Percentiles rank a stretch among this genome's conserved stretches.
Evolutionary conservation across 305 asterid species (phyloP).

Genomic region (Withania somnifera): DNA sequence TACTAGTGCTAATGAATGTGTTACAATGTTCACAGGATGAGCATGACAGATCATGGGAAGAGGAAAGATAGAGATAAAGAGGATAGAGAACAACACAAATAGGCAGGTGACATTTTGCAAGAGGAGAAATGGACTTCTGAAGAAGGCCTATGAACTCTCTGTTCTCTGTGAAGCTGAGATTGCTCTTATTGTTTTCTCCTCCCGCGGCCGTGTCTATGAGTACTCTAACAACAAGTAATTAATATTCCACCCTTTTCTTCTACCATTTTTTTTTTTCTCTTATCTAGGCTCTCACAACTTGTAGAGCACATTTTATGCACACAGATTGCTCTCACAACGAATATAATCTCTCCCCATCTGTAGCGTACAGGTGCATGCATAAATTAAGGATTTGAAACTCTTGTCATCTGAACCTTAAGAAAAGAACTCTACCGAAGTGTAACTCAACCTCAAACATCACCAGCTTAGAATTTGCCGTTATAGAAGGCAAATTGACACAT

Average conservation of each 20-base stretch:
- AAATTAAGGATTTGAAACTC: background rate
- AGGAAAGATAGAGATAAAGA: conserved; percentile 83
- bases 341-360: no score
- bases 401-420: background rate
- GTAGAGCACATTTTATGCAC: background rate
- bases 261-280: no score
- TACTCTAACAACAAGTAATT: conserved; percentile 59
- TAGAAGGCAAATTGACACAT: background rate
- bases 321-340: background rate
- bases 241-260: no score
- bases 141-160: conserved; percentile 82
- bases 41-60: conserved; percentile 59
- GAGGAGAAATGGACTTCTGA: conserved; percentile 72
- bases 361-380: background rate
- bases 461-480: accelerated
- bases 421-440: background rate
- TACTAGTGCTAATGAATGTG: background rate
- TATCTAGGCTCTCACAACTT: no score
- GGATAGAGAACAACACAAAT: conserved; percentile 77
- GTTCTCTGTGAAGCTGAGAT: conserved; percentile 78
- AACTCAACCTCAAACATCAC: background rate
- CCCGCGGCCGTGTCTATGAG: conserved; percentile 85
- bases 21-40: no score
- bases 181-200: conserved; percentile 79
- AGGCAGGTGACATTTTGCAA: conserved; percentile 88